Conservation (phyloP, 164 flowering plant genomes). For the Cinnamomum chago region DNA sequence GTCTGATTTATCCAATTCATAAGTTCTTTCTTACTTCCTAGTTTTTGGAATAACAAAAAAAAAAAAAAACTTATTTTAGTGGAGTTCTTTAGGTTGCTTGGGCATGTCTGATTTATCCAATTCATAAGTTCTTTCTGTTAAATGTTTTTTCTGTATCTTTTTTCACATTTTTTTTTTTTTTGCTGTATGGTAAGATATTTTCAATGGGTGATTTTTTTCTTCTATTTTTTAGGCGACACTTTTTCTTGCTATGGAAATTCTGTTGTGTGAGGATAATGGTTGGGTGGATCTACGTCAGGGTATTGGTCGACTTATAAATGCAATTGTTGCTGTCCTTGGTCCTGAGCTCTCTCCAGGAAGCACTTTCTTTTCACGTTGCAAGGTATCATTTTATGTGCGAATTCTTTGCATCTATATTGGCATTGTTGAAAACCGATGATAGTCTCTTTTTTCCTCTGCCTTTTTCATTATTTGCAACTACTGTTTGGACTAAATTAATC, state of each 20-base stretch:
- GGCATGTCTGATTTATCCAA: no score
- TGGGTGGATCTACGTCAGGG: conserved; percentile 84
- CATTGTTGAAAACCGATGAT: neutral
- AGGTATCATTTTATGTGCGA: conserved; percentile 39
- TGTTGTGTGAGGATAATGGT: conserved; percentile 86
- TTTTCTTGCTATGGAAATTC: conserved; percentile 80
- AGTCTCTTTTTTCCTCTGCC: neutral
- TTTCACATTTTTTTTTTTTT: no score
- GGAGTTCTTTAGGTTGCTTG: no score
- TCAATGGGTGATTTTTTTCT: neutral
- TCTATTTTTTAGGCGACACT: conserved; percentile 33
- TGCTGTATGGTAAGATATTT: no score
- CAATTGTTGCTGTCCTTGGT: conserved; percentile 95
- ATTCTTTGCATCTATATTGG: neutral
- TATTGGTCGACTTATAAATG: conserved; percentile 93
- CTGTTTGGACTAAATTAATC: neutral
- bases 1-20: no score
- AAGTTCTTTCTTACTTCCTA: neutral
- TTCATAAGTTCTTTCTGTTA: no score
- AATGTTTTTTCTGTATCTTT: no score
- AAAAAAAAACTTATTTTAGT: no score
- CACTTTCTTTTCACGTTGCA: conserved; percentile 95
- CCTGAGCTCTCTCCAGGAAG: conserved; percentile 98
- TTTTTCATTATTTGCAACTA: neutral
- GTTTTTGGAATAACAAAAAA: no score